A percentile compares a stretch with the other conserved stretches of the same genome.
phyloP scores from a whole-genome alignment of 2,329 filamentous ascomycete species.

The Paecilomyces variotii region DNA sequence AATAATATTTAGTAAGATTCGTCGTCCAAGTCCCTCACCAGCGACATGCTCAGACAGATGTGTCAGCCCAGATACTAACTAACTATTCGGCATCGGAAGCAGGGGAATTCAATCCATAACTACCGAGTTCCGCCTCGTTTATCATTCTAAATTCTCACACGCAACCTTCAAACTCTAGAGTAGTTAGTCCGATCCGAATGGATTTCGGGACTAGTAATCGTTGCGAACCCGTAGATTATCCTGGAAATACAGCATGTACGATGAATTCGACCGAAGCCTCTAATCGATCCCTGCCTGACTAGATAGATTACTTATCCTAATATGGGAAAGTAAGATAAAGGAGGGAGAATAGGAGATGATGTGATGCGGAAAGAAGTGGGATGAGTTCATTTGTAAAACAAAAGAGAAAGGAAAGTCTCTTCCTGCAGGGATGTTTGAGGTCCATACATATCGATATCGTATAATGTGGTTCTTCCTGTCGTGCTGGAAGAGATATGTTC shows the following conservation, averaged over 20 bases:
- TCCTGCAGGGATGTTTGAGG: no score
- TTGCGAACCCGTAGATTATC: neutral
- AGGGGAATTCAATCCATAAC: neutral
- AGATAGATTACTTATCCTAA: no score
- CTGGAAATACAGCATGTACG: neutral
- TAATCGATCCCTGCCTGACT: no score
- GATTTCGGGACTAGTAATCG: neutral
- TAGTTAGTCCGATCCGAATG: neutral
- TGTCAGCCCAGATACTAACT: neutral
- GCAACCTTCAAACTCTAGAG: neutral
- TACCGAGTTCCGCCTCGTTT: neutral
- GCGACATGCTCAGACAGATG: neutral
- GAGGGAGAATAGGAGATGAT: neutral
- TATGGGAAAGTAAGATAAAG: no score
- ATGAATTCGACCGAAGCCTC: no score
- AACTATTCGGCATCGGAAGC: neutral
- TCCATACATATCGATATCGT: neutral
- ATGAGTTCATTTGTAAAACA: neutral
- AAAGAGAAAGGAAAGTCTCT: no score
- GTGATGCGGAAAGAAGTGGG: neutral
- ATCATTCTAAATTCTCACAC: neutral
- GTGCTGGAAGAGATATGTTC: constrained; percentile 10
- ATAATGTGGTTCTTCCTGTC: neutral
- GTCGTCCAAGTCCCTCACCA: neutral
- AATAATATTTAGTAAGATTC: no score